Evolutionary conservation across 176 grass and related monocot species (phyloP).

Genomic region (Bonia amplexicaulis): DNA sequence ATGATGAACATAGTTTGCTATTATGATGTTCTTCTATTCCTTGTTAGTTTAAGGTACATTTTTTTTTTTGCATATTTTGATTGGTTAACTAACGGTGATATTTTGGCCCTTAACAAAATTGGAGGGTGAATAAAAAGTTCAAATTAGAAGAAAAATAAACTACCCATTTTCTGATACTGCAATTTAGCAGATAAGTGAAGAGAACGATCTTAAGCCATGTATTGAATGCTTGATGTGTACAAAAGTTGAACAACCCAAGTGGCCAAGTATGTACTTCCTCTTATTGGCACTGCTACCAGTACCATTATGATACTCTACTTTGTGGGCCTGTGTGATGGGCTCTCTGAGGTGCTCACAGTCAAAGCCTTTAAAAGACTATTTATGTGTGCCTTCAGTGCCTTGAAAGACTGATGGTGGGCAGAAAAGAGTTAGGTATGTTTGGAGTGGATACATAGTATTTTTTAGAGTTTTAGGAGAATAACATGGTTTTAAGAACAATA

Average conservation of each 20-base stretch:
- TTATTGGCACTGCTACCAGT: not conserved
- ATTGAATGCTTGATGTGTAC: not conserved
- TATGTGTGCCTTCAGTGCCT: not conserved
- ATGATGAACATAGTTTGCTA: not conserved
- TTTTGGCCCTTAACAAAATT: not conserved
- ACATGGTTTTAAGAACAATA: not conserved
- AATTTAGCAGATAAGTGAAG: not conserved
- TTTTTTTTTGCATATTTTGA: not conserved
- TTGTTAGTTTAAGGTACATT: not conserved
- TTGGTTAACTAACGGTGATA: not conserved
- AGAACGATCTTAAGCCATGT: not conserved
- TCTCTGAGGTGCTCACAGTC: not conserved
- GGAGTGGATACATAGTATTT: not conserved
- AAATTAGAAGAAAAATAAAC: not conserved
- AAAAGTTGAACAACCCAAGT: not conserved
- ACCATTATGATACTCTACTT: not conserved
- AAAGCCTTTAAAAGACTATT: not conserved
- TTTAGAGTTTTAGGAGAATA: not conserved
- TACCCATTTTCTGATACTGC: not conserved
- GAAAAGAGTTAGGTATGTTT: not conserved
- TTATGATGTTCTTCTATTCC: not conserved
- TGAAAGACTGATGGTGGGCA: not conserved
- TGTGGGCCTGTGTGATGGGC: not conserved
- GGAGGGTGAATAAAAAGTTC: not conserved
- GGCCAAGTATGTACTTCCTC: not conserved